A percentile compares a stretch with the other conserved stretches of the same genome.
Conservation (phyloP, 306 rosid species). For the Prunus armeniaca region DNA sequence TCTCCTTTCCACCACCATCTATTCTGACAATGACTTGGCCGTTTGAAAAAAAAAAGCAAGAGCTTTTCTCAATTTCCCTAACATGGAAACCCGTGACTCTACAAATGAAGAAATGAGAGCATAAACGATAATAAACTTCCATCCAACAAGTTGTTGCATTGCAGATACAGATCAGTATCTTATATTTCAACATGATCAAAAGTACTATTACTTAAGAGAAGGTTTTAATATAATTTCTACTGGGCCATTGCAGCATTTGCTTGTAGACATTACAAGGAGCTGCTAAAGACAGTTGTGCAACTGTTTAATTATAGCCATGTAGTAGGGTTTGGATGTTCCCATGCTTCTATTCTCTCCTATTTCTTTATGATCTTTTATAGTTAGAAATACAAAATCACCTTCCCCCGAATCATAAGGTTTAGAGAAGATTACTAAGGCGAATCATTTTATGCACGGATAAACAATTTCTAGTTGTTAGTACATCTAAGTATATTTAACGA, state of each 20-base stretch:
- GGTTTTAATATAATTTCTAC: not conserved
- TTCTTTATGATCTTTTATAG: too few relatives aligned
- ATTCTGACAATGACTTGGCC: constrained; percentile 20
- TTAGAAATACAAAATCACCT: too few relatives aligned
- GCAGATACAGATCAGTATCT: not conserved
- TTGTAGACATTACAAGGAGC: not conserved
- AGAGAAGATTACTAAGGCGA: too few relatives aligned
- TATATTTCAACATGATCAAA: too few relatives aligned
- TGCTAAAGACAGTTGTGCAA: not conserved
- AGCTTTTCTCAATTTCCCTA: constrained; percentile 16
- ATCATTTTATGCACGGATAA: too few relatives aligned
- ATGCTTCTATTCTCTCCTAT: too few relatives aligned
- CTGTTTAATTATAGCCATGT: not conserved
- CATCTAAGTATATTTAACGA: not conserved
- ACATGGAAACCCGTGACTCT: constrained; percentile 14
- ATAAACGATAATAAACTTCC: not conserved
- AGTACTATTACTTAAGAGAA: not conserved
- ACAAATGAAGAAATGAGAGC: constrained; percentile 21
- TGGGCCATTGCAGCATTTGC: not conserved
- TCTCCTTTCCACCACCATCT: constrained; percentile 6
- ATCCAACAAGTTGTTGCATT: not conserved
- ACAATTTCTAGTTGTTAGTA: too few relatives aligned
- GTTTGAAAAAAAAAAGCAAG: not conserved
- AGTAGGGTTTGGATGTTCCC: not conserved
- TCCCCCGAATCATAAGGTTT: too few relatives aligned